Evolutionary conservation across 805 yeast genomes (phyloP), one percentile per base, ranked within the genome.

Genomic region (Maudiozyma turicensis): DNA sequence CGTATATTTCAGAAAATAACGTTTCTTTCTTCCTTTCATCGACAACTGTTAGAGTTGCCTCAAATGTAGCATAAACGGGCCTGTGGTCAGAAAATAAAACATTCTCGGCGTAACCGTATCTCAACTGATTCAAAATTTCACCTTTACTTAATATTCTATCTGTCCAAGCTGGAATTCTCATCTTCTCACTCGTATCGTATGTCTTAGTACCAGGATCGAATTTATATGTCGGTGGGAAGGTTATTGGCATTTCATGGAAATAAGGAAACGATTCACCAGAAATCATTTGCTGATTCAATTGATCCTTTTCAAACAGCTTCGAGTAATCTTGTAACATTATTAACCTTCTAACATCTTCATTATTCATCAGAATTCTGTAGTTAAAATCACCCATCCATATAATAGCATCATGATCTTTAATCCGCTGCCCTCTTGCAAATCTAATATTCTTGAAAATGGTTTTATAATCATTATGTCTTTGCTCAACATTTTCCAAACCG

Each of bases 131-230:
- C 49, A 90, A 63, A 9, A 75, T 71, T n/a, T 69, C 68, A 13
- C 85, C 81, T 29, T 84, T 71, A 58, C 80, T 82, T 44, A 90
- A 66, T 33, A 91, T 81, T 50, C 99, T 71, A 68, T 93, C 99
- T 3, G 98, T 90, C 99, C 99, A 93, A 0, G 99, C 95, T 1
- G 99, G 99, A 10, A 86, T 81, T 53, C 99, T 77, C 65, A 81
- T 82, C 66, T 93, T 93, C 59, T 91, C 98, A 40, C 95, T 82
- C 0, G 95, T 77, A 64, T 93, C 99, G 63, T 90, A 93, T 2
- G 61, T 67, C 44, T 76, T 78, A 0, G 95, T 84, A 5, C 95
- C 95, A 45, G 86, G 84, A 62, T 93, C 95, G 64, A 84, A 93
- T 63, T 93, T 93, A 68, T 93, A 93, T 0, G 99, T 93, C 6